These are phyloP conservation scores for Physocladia obscura DNA, from an alignment of 192 early-diverging fungal species.

Conservation along the genomic window DNA sequence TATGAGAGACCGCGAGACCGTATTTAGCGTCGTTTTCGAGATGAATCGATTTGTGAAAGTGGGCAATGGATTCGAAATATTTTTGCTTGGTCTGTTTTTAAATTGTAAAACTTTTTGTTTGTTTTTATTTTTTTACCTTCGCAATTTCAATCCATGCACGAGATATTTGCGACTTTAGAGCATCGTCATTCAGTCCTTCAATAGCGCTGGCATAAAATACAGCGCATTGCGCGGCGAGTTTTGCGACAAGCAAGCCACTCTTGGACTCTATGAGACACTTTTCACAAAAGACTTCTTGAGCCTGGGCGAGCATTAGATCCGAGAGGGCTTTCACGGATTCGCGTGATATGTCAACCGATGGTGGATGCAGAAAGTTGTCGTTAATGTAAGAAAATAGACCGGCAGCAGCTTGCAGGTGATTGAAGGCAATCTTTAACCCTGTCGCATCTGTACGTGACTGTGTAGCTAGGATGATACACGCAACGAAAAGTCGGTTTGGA, in stretches of 20 bases:
- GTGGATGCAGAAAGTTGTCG: slow-evolving; percentile 97
- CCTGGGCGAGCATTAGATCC: slow-evolving; percentile 89
- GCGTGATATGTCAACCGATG: slow-evolving; percentile 84
- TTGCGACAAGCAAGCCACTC: slow-evolving; percentile 81
- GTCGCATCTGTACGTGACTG: slow-evolving; percentile 74
- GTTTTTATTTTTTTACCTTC: slow-evolving; percentile 54
- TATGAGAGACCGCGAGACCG: slow-evolving; percentile 80
- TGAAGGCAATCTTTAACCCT: slow-evolving; percentile 79
- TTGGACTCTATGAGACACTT: slow-evolving; percentile 86
- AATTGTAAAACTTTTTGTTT: background rate
- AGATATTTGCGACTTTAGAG: slow-evolving; percentile 70
- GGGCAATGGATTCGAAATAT: slow-evolving; percentile 82
- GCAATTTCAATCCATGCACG: slow-evolving; percentile 79
- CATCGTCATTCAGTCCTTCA: slow-evolving; percentile 69
- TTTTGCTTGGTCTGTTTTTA: slow-evolving; percentile 77
- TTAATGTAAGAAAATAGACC: slow-evolving; percentile 93
- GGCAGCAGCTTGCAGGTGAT: slow-evolving; percentile 90
- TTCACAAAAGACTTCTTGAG: slow-evolving; percentile 90
- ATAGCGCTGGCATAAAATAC: slow-evolving; percentile 68
- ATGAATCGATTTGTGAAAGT: slow-evolving; percentile 78
- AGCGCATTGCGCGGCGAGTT: slow-evolving; percentile 69
- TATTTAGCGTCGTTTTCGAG: slow-evolving; percentile 78
- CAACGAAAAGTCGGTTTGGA: too few relatives aligned
- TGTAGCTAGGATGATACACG: background rate
- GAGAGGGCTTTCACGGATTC: slow-evolving; percentile 84